Base-by-base conservation (phyloP, 202 grass and related monocot species). In the Carex arenaria region DNA sequence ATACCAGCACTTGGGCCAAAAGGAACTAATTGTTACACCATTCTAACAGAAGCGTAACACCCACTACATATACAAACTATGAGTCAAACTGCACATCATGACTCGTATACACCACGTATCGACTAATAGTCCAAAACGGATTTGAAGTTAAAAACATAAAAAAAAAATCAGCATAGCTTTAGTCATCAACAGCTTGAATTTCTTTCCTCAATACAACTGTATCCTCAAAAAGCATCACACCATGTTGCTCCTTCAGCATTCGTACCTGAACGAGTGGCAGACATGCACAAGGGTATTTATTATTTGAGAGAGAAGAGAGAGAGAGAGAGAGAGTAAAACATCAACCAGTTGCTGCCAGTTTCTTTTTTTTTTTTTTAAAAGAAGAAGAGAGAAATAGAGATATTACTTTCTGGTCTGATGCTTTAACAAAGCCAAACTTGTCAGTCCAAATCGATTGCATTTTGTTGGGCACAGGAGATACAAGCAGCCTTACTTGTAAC, bases 391-490 rank as follows among this genome's bases (percentile, higher is more conserved):
- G 7, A 38, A 23, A 51, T 51, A 51, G 57, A 69, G 47, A 17
- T 10, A 30, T 84, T 81, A 98, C 95, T 87, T 86, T 84, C 82
- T 98, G 84, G 67, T 86, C 80, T 63, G 90, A 53, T 59, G 88
- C 83, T 85, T 89, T 81, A 72, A 66, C 89, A 87, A 93, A 98
- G 18, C 92, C 95, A 59, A 94, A 86, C 83, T 90, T 98, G n/a
- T 91, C 75, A 62, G 86, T 93, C 95, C 95, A 98, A 71, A 91
- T 85, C 20, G 86, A 71, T 4, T 61, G 87, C 85, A 90, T 87
- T 82, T 93, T 84, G 55, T 89, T 83, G 56, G 87, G 87, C 65
- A 94, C 85, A 80, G 83, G 83, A 38, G 72, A 88, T 30, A 34
- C 76, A 40, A 98, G 84, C 75, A 83, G 42, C 19, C 54, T 84